Evolutionary conservation across 140 eudicot species (phyloP), one percentile per base, ranked within the genome.

Genomic region (Ambrosia hybrid): DNA sequence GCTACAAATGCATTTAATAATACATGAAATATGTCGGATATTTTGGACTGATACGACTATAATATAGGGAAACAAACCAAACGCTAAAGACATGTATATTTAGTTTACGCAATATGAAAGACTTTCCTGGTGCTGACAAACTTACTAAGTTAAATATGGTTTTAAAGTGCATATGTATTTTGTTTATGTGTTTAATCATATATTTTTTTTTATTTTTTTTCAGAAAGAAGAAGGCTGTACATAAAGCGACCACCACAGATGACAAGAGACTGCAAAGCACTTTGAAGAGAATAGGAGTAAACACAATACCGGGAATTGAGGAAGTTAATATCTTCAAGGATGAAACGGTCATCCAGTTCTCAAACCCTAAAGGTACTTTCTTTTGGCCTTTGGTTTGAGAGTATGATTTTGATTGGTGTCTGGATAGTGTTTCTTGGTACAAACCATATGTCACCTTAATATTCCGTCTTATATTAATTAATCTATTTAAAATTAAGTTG

Each of bases 201-300:
- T 46, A 61, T 43, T 14, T 13, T 13, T 33, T 61, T 0, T 70
- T 34, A 21, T 14, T 13, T 13, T 33, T 61, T 0, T 70, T 39
- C 83, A 87, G 96, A 81, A 90, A 87, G 96, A 85, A 90, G 95
- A 90, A 90, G 88, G 96, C 91, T 6, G 88, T 90, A n/a, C 95
- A 87, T 82, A 90, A 87, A 81, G 87, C 96, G 51, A 87, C 91
- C 48, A 85, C 91, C 15, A 90, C 95, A 34, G 78, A 63, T 51
- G 65, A 73, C 64, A 73, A 63, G 11, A 73, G 78, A 43, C 71
- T 73, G 43, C 78, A 63, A 26, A 73, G 71, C 64, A 73, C 78
- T 49, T 10, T 73, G 43, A 73, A 73, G 41, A 63, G 96, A 83
- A 84, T 90, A 48, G 94, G 94, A 6, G 96, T 90, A 65, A 90